phyloP scores from a whole-genome alignment of 2,329 filamentous ascomycete genomes.

The Dothiorella sarmentorum region DNA sequence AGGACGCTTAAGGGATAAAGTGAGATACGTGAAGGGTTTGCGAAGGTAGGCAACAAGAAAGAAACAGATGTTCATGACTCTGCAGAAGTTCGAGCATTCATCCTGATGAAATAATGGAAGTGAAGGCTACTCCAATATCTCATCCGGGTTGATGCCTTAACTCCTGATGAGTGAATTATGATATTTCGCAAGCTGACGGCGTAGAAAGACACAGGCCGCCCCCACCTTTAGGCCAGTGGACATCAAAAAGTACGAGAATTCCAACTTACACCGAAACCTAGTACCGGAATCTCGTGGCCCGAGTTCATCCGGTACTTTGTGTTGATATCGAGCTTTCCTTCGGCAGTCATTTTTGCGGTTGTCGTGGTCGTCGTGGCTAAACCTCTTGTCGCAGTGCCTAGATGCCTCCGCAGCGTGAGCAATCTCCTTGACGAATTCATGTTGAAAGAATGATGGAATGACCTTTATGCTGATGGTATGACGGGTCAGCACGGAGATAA shows the following conservation, averaged over 20 bases:
- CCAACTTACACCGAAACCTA: constrained; percentile 54
- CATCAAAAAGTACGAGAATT: constrained; percentile 19
- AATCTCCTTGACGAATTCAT: neutral
- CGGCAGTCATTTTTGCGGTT: constrained; percentile 38
- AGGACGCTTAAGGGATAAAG: too few relatives aligned
- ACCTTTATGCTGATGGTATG: neutral
- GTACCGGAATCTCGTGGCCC: constrained; percentile 58
- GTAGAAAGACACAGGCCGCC: too few relatives aligned
- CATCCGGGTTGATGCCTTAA: too few relatives aligned
- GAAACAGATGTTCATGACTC: too few relatives aligned
- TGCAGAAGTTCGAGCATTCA: too few relatives aligned
- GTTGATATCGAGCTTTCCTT: constrained; percentile 40
- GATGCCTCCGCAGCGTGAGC: constrained; percentile 6
- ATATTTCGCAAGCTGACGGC: too few relatives aligned
- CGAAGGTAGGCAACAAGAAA: too few relatives aligned
- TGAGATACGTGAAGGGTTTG: too few relatives aligned
- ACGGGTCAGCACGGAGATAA: neutral
- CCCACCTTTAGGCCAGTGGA: too few relatives aligned
- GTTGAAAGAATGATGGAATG: neutral
- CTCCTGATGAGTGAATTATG: too few relatives aligned
- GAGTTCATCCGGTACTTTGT: constrained; percentile 54
- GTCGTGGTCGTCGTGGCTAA: constrained; percentile 22
- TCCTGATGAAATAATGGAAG: too few relatives aligned
- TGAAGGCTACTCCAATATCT: too few relatives aligned
- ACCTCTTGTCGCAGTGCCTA: neutral